A percentile compares a stretch with the other conserved stretches of the same genome.
phyloP scores from a whole-genome alignment of 176 grass and related monocot species.

The Paspalum notatum region DNA sequence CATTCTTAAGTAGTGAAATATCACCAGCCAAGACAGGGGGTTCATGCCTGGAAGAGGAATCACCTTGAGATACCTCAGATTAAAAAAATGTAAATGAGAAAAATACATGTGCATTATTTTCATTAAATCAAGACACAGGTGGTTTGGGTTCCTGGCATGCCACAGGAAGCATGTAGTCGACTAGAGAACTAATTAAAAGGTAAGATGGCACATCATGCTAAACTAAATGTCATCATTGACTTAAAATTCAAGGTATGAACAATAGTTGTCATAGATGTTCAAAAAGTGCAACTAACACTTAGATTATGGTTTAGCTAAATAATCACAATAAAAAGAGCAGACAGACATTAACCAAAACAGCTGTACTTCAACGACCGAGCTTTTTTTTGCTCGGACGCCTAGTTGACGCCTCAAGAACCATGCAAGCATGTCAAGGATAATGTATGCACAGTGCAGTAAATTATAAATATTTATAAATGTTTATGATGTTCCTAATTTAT shows the following conservation, averaged over 20 bases:
- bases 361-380: background rate
- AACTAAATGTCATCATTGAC: background rate
- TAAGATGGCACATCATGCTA: background rate
- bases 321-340: background rate
- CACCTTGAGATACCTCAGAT: constrained; percentile 28
- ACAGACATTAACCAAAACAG: constrained; percentile 20
- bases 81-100: constrained; percentile 16
- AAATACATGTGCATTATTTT: constrained; percentile 5
- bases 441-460: background rate
- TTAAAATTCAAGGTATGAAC: background rate
- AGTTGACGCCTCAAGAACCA: no score
- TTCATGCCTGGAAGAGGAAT: constrained; percentile 73
- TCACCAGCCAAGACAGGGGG: constrained; percentile 79
- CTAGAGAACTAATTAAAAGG: background rate
- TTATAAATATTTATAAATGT: background rate
- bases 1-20: constrained; percentile 82
- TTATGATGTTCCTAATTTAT: background rate
- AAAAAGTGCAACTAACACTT: background rate
- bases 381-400: no score
- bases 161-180: background rate
- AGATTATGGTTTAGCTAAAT: constrained; percentile 11
- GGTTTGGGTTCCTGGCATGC: constrained; percentile 14
- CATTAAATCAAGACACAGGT: constrained; percentile 15
- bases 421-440: background rate
- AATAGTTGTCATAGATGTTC: background rate